These are phyloP conservation scores for Geotrichum aggregatum DNA, from an alignment of 1,139 yeast genomes.

Conservation along the genomic window DNA sequence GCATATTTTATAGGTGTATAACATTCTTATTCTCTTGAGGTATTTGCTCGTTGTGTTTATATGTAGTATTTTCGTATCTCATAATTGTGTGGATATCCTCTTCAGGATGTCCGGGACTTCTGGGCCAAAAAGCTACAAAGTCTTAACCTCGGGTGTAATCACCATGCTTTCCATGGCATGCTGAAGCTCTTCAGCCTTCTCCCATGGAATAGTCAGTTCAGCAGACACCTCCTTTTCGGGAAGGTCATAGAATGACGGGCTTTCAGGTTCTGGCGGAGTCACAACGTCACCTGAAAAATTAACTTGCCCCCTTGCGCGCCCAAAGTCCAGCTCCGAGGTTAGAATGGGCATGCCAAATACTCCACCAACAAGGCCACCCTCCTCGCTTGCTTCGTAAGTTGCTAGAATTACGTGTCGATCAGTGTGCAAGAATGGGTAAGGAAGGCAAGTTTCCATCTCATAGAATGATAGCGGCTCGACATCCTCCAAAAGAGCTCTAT, in stretches of 20 bases:
- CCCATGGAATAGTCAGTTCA: neutral
- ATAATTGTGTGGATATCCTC: neutral
- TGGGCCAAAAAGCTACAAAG: neutral
- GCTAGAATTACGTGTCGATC: constrained; percentile 36
- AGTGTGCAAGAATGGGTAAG: constrained; percentile 50
- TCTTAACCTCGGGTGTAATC: constrained; percentile 6
- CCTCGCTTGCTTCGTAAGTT: constrained; percentile 27
- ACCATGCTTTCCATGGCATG: constrained; percentile 35
- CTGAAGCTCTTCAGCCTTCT: constrained; percentile 29
- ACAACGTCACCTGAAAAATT: constrained; percentile 22
- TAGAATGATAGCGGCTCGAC: constrained; percentile 52
- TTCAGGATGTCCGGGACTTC: too few relatives aligned
- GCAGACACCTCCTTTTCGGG: constrained; percentile 23
- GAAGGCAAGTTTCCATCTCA: constrained; percentile 63
- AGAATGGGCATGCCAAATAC: constrained; percentile 27
- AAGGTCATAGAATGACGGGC: constrained; percentile 24
- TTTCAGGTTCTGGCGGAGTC: neutral
- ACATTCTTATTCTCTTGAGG: too few relatives aligned
- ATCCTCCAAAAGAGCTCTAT: neutral
- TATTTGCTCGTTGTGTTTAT: too few relatives aligned
- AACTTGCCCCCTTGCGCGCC: constrained; percentile 29
- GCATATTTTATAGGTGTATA: too few relatives aligned
- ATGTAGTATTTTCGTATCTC: neutral
- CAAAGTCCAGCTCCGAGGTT: constrained; percentile 29
- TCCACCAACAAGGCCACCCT: constrained; percentile 13